Conservation (phyloP, 257 asterid species). For the Solanum arcanum region DNA sequence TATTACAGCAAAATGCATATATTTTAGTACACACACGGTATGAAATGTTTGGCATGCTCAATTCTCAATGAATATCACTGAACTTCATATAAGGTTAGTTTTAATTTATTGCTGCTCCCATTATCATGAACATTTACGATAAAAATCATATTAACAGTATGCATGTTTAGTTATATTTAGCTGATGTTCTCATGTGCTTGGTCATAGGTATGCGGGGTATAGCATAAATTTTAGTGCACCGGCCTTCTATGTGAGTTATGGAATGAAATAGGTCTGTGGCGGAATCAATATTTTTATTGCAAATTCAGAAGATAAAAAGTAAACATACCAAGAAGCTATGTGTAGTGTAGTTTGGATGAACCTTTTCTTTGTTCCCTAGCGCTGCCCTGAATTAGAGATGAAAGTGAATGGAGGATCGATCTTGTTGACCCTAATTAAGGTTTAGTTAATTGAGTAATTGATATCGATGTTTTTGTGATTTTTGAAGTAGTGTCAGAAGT, state of each 20-base stretch:
- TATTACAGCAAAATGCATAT: no score
- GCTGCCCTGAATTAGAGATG: neutral
- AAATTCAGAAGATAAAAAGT: no score
- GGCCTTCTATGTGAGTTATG: neutral
- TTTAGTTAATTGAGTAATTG: neutral
- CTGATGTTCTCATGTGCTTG: neutral
- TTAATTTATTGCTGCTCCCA: neutral
- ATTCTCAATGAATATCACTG: constrained; percentile 80
- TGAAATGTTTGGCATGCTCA: constrained; percentile 55
- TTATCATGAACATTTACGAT: neutral
- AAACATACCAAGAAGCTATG: no score
- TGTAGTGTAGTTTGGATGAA: neutral
- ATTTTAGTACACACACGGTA: no score
- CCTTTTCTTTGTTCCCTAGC: neutral
- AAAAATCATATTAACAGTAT: neutral
- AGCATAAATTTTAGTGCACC: no score
- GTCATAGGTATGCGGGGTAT: no score
- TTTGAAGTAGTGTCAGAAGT: neutral
- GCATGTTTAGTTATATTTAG: neutral
- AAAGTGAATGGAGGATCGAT: neutral
- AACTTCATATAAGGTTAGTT: constrained; percentile 63
- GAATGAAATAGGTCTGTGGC: neutral
- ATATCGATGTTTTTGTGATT: neutral
- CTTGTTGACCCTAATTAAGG: neutral
- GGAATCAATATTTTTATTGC: no score